Evolutionary conservation across 768 basidiomycete genomes (phyloP), one percentile per base, ranked within the genome.

Genomic region (Mycena indigotica): DNA sequence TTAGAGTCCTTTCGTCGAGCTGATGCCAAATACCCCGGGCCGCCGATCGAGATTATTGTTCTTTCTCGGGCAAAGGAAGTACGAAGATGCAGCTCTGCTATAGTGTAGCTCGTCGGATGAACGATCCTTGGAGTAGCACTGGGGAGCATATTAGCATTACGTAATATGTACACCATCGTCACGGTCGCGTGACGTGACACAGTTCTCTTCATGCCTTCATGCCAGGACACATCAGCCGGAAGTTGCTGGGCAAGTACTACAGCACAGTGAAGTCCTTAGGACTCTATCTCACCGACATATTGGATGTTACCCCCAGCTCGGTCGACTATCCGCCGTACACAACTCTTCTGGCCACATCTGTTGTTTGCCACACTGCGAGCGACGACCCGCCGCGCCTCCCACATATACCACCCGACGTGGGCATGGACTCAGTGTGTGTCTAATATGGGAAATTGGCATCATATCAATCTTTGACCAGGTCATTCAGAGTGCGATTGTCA

Each of bases 401-500:
- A 45, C 68, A 69, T 3, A 57, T 72, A 25, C 68, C 76, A 2
- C 78, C 80, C 0, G 13, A 74, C 80, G 72, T 73, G 76, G 39
- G 78, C 53, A 82, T 88, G 76, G 76, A 75, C 48, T 84, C 87
- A 28, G 54, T 57, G 44, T n/a, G 52, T 13, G n/a, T 50, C 30
- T 45, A 19, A 16, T 12, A 38, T 19, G 6, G 4, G 5, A 26
- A 23, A 3, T 16, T 24, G 19, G 17, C 10, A 8, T 16, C n/a
- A 30, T 28, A 28, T 28, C 19, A 17, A 25, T 32, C 49, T 53
- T 49, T 15, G 12, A 16, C 50, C 46, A 91, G 89, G 68, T 89
- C 17, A 78, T 90, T 49, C 83, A 88, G 54, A 77, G 75, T 57
- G 85, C 83, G 3, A 86, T 88, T 63, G 79, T 78, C 53, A 77